Percentiles rank a stretch among this genome's conserved stretches.
Conservation (phyloP, 2,329 filamentous ascomycete genomes). For the Paraphoma sp. region DNA sequence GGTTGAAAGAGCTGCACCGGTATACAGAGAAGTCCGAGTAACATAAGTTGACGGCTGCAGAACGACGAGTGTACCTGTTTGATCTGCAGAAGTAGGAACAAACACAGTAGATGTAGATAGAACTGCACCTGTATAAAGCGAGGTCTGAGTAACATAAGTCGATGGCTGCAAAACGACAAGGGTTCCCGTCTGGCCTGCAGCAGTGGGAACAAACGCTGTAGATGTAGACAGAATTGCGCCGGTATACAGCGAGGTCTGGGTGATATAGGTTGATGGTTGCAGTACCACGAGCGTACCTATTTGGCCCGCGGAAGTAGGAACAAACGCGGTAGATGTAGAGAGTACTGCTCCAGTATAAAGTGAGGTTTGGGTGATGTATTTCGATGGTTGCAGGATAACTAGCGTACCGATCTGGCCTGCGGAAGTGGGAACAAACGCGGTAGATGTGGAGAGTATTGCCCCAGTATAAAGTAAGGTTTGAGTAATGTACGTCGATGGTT, state of each 20-base stretch:
- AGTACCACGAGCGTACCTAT: not conserved
- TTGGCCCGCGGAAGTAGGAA: not conserved
- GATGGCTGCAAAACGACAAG: not conserved
- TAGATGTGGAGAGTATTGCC: not conserved
- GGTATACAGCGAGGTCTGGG: not conserved
- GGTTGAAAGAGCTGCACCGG: too few relatives aligned
- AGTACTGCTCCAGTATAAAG: not conserved
- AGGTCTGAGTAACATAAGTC: not conserved
- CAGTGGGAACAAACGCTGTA: not conserved
- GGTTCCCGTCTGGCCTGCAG: not conserved
- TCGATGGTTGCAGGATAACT: not conserved
- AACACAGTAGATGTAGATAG: too few relatives aligned
- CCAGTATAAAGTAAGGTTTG: not conserved
- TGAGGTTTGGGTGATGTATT: not conserved
- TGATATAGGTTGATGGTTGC: not conserved
- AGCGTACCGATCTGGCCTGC: not conserved
- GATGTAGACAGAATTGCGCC: not conserved
- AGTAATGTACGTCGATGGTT: not conserved
- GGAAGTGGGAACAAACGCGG: not conserved
- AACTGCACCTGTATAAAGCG: not conserved
- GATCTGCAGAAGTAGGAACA: too few relatives aligned
- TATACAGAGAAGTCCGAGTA: too few relatives aligned
- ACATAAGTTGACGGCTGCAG: too few relatives aligned
- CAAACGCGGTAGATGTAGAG: not conserved
- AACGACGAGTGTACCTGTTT: too few relatives aligned